Evolutionary conservation across 176 grass and related monocot species (phyloP), one percentile per base, ranked within the genome.

Genomic region (Aegilops umbellulata): DNA sequence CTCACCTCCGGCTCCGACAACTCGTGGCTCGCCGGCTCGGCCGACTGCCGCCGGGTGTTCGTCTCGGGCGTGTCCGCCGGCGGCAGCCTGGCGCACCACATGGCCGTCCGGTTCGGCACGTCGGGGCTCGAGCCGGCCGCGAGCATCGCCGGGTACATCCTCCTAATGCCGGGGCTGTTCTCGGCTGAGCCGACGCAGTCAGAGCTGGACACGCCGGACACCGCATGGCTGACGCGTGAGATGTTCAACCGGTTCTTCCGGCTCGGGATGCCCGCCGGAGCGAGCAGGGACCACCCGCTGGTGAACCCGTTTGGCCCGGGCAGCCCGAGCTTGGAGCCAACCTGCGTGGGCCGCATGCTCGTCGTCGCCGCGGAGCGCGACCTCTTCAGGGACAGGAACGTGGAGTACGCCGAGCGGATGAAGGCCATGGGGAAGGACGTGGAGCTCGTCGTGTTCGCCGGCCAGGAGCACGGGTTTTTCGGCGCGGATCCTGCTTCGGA

Each of bases 401-500:
- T 87, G 49, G 78, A 90, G 69, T 93, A 93, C 82, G 87, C 67
- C 2, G 23, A 34, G 80, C 58, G 70, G 76, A 51, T 93, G 80
- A 84, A 79, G 77, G 84, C 64, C 19, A 68, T 79, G 84, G 84
- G 91, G 51, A 90, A 90, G 80, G 51, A 63, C 15, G 84, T 87
- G 61, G 63, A 77, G 51, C 26, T 85, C 4, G 81, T 72, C 32
- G 69, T 81, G 47, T 60, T 86, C 53, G 10, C 75, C 6, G 84
- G 84, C 13, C 63, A 90, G 14, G 31, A 84, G 47, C 91, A 93
- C 39, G 87, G 24, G 1, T 93, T 89, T 76, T 92, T 84, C 64
- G 63, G 80, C 0, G 10, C 36, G 2, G 65, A 85, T 47, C 93
- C 93, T 0, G 79, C 82, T 49, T 92, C 85, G 19, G 72, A 83